phyloP scores from a whole-genome alignment of 78 protist species.

The Dictyostelium intermedium region DNA sequence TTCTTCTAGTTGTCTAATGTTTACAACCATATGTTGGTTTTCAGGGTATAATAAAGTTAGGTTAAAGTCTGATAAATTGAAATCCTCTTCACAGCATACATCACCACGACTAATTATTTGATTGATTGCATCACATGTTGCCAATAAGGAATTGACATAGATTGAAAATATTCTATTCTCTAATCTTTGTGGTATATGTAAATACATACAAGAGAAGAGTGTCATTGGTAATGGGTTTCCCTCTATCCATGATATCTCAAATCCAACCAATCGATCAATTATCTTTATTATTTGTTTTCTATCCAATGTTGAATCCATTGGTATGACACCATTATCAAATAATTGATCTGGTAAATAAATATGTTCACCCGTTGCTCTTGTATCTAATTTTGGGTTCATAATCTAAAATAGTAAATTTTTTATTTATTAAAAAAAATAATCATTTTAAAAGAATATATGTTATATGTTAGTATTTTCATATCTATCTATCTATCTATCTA shows the following conservation, averaged over 20 bases:
- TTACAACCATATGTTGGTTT: conserved; percentile 4
- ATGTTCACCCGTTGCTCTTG: not conserved
- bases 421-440: not conserved
- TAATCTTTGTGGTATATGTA: conserved; percentile 22
- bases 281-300: conserved; percentile 26
- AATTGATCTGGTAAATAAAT: conserved; percentile 19
- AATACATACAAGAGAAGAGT: conserved; percentile 49
- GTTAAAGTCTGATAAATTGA: conserved; percentile 17
- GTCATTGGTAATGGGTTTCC: conserved; percentile 40
- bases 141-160: conserved; percentile 31
- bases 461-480: too few relatives aligned
- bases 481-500: too few relatives aligned
- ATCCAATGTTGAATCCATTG: conserved; percentile 10
- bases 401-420: not conserved
- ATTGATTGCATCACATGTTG: not conserved
- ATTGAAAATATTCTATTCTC: not conserved
- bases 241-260: conserved; percentile 32
- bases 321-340: not conserved
- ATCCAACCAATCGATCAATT: conserved; percentile 14
- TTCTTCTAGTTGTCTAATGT: not conserved
- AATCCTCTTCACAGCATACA: conserved; percentile 58
- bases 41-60: not conserved
- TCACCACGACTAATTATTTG: conserved; percentile 39
- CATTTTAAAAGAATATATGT: too few relatives aligned
- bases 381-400: conserved; percentile 41